Conservation (phyloP, 352 stramenopile species). For the Discostella stelligera region DNA sequence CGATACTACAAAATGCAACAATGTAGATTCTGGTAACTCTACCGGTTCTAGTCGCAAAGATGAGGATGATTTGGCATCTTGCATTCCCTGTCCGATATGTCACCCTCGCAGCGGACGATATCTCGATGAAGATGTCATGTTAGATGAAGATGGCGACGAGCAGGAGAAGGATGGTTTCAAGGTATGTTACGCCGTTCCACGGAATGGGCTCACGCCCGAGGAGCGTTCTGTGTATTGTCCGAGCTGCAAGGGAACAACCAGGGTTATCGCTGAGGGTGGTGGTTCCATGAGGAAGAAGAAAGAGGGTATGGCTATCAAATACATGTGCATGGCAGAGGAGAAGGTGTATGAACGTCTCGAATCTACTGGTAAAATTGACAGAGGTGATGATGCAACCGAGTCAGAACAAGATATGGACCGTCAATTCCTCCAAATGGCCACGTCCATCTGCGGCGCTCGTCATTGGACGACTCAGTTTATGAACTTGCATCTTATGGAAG, state of each 20-base stretch:
- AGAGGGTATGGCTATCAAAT: conserved; percentile 39
- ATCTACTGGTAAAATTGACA: conserved; percentile 5
- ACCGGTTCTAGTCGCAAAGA: background rate
- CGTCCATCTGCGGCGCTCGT: conserved; percentile 63
- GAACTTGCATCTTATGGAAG: conserved; percentile 52
- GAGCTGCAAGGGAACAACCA: conserved; percentile 25
- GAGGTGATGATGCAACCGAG: conserved; percentile 19
- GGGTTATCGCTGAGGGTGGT: background rate
- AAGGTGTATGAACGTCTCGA: conserved; percentile 49
- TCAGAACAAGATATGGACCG: conserved; percentile 42
- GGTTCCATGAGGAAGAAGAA: conserved; percentile 44
- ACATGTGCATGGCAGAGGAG: conserved; percentile 51
- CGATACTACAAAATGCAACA: background rate
- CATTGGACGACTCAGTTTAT: conserved; percentile 78
- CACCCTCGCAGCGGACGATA: conserved; percentile 64
- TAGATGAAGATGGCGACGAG: conserved; percentile 68
- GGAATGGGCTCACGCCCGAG: conserved; percentile 40
- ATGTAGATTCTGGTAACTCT: background rate
- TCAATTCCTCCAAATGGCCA: conserved; percentile 57
- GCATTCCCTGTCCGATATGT: conserved; percentile 66
- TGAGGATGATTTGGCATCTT: conserved; percentile 51
- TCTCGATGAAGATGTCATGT: conserved; percentile 77
- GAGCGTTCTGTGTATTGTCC: conserved; percentile 33
- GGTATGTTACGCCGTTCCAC: conserved; percentile 33
- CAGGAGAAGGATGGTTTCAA: conserved; percentile 36